phyloP scores from a whole-genome alignment of 1,284 basidiomycete species.

The Marasmius sp. region DNA sequence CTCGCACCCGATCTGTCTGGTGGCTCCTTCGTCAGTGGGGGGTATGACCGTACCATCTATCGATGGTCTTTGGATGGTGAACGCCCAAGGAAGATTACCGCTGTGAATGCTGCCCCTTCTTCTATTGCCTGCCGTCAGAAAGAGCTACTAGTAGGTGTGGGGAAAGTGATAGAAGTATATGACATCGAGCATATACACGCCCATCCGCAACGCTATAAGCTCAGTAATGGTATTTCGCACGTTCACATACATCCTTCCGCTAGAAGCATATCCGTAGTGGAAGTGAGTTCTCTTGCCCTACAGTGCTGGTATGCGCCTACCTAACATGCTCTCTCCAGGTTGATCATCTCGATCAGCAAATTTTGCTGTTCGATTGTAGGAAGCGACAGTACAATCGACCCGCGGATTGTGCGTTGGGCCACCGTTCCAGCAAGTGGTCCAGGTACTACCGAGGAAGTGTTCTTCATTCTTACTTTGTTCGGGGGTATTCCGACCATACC shows the following conservation, averaged over 20 bases:
- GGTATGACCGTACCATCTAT: not conserved
- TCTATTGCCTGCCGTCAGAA: not conserved
- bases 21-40: not conserved
- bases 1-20: not conserved
- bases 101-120: not conserved
- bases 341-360: conserved; percentile 46
- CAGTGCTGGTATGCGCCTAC: not conserved
- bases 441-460: conserved; percentile 31
- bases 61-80: not conserved
- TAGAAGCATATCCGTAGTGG: conserved; percentile 39
- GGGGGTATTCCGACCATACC: conserved; percentile 43
- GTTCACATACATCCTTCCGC: conserved; percentile 46
- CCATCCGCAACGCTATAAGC: conserved; percentile 25
- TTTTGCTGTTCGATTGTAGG: conserved; percentile 45
- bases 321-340: conserved; percentile 33
- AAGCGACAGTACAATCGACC: conserved; percentile 30
- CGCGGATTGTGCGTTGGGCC: conserved; percentile 46
- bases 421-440: conserved; percentile 25
- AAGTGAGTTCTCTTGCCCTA: conserved; percentile 34
- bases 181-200: conserved; percentile 33
- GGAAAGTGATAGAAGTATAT: conserved; percentile 25
- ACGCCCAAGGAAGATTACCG: not conserved
- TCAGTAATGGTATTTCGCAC: conserved; percentile 43
- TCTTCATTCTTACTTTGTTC: conserved; percentile 40
- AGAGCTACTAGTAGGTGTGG: conserved; percentile 21